Base-by-base conservation (phyloP, 768 basidiomycete genomes). In the Postia placenta region DNA sequence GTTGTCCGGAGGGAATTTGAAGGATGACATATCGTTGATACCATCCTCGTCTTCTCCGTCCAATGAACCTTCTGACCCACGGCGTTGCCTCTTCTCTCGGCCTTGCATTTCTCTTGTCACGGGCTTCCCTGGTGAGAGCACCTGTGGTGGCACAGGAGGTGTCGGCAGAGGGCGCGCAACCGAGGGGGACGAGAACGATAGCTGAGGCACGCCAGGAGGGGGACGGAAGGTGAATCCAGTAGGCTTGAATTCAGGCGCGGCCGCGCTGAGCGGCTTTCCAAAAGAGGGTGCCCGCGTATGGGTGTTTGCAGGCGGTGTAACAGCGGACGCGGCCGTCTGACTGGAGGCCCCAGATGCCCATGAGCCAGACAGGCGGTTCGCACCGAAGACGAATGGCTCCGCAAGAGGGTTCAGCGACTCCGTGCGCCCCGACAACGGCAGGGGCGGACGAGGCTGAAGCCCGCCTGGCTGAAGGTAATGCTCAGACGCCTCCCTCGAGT, bases 161-260 rank as follows among this genome's bases (percentile, higher is more conserved):
- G 62, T 42, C 12, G 78, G 73, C 5, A 73, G 58, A 15, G 76
- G 73, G 7, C 74, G 70, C 9, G 59, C 54, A 48, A 60, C 48
- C 5, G 54, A 47, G 11, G 59, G 57, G 7, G 54, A 49, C 7
- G 62, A 59, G 40, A 74, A 64, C 7, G 76, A 67, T 66, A 88
- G 73, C 41, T 78, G 73, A 15, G 87, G 85, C 5, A 79, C 78
- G 43, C 78, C 83, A 9, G 77, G 65, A 12, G 86, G 83, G 25
- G 81, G 78, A n/a, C 75, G 73, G 76, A 92, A 92, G 15, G 79
- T 87, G 66, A 92, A 92, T 15, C 75, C 75, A 2, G 68, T 65
- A 6, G 90, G 90, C 60, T 84, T 90, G 68, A 92, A 92, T 64
- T 90, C 90, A 12, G 76, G 76, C 2, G 90, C 90, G 19, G 83